Evolutionary conservation across 768 basidiomycete species (phyloP), one percentile per base, ranked within the genome.

Genomic region (Russula vinacea): DNA sequence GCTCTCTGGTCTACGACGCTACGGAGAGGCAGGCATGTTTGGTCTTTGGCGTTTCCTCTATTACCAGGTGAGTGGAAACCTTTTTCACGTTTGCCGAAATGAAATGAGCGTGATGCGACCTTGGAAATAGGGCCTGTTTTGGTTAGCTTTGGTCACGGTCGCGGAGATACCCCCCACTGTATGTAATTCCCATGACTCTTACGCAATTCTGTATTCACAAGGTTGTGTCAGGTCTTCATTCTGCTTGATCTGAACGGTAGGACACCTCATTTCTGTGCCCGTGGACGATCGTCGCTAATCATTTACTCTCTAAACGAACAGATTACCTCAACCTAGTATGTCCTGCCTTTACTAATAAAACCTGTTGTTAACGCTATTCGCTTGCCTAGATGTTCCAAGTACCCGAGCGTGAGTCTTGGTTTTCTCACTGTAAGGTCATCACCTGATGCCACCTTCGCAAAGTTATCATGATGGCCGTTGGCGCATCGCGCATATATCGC

Each of bases 391-490:
- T 66, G 65, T 66, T 66, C 39, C 65, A 66, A 42, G 32, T 47
- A 17, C 65, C 65, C 5, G 65, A 66, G 40, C 65, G 65, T 66
- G 57, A 57, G 65, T 64, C 32, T 45, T 32, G 14, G n/a, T 5
- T 8, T 32, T 58, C 52, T 35, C 45, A 26, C 24, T 5, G 3
- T 14, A 5, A 40, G 5, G 17, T 10, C 50, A 22, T 56, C 13
- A 22, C 24, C 53, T 60, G 16, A 45, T 17, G 37, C 14, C 44
- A 24, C 22, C n/a, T 32, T 6, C 17, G 8, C 29, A 24, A 52
- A 66, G 65, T 66, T 6, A 66, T 66, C 37, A 66, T 66, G 61
- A 66, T 66, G 65, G 56, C 65, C 17, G 51, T 66, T 14, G 62
- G 65, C 5, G 65, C 61, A 19, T 53, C 65, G 44, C 65, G 65